Conservation (phyloP, 2,329 filamentous ascomycete genomes). For the Botrytis fragariae region DNA sequence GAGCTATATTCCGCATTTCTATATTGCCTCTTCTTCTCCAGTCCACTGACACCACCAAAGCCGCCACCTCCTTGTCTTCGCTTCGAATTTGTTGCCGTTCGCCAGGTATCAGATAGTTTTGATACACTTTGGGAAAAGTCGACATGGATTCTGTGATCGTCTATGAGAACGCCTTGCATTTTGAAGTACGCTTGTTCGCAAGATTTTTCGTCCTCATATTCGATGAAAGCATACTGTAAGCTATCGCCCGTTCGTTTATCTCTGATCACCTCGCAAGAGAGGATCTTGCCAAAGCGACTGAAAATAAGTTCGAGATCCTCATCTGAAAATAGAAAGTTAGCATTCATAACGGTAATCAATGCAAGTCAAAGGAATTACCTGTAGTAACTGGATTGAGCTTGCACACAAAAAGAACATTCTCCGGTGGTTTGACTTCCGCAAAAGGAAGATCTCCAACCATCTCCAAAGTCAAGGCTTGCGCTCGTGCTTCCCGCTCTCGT, state of each 20-base stretch:
- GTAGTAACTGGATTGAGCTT: conserved; percentile 96
- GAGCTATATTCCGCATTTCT: conserved; percentile 49
- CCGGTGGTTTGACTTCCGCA: conserved; percentile 93
- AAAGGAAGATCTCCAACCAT: conserved; percentile 98
- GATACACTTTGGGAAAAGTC: conserved; percentile 96
- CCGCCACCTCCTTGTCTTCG: conserved; percentile 65
- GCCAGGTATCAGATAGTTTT: conserved; percentile 86
- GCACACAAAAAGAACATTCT: conserved; percentile 97
- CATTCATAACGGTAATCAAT: background rate
- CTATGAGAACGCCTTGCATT: conserved; percentile 96
- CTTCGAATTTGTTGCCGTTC: conserved; percentile 80
- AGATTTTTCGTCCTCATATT: conserved; percentile 87
- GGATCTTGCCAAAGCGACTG: conserved; percentile 89
- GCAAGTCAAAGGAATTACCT: conserved; percentile 39
- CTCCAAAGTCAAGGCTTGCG: conserved; percentile 90
- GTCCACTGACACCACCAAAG: conserved; percentile 82
- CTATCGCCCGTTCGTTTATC: conserved; percentile 94
- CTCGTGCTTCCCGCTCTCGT: conserved; percentile 84
- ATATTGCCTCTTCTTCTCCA: conserved; percentile 92
- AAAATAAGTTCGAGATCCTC: conserved; percentile 95
- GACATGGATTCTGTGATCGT: conserved; percentile 95
- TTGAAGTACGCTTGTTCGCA: conserved; percentile 98
- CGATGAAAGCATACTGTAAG: conserved; percentile 95
- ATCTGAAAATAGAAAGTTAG: conserved; percentile 48
- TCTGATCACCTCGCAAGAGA: conserved; percentile 93